Conservation (phyloP, 495 filamentous ascomycete genomes). For the Apodospora peruviana region DNA sequence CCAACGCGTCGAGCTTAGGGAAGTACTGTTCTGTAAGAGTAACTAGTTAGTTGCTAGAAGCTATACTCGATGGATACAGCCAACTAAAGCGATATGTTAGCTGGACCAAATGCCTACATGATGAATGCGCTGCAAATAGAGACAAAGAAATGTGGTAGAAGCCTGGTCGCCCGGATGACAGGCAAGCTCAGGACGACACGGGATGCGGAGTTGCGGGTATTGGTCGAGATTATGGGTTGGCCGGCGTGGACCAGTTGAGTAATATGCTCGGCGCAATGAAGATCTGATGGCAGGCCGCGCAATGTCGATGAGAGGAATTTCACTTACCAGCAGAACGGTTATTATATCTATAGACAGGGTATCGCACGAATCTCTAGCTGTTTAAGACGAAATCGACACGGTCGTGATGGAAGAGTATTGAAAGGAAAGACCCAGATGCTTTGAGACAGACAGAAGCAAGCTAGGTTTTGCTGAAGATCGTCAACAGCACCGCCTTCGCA, state of each 20-base stretch:
- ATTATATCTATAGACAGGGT: conserved; percentile 37
- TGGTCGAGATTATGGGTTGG: background rate
- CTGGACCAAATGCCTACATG: too few species aligned
- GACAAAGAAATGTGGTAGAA: too few species aligned
- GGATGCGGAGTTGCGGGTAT: too few species aligned
- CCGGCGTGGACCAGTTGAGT: background rate
- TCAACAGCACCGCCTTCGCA: background rate
- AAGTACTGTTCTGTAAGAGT: too few species aligned
- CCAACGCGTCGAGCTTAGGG: too few species aligned
- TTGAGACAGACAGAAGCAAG: background rate
- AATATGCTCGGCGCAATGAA: background rate
- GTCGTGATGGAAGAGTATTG: conserved; percentile 16
- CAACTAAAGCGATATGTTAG: too few species aligned
- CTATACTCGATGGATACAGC: too few species aligned
- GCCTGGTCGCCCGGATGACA: too few species aligned
- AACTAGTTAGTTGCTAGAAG: too few species aligned
- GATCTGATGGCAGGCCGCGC: background rate
- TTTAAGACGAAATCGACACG: conserved; percentile 14
- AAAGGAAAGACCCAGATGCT: conserved; percentile 3
- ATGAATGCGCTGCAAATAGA: too few species aligned
- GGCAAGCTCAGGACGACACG: too few species aligned
- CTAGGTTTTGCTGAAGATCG: background rate
- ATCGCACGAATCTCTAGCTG: conserved; percentile 32
- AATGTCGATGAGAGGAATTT: too few species aligned
- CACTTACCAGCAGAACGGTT: conserved; percentile 23